Evolutionary conservation across 31 red algal species (phyloP).

Genomic region (Endocladia muricata): DNA sequence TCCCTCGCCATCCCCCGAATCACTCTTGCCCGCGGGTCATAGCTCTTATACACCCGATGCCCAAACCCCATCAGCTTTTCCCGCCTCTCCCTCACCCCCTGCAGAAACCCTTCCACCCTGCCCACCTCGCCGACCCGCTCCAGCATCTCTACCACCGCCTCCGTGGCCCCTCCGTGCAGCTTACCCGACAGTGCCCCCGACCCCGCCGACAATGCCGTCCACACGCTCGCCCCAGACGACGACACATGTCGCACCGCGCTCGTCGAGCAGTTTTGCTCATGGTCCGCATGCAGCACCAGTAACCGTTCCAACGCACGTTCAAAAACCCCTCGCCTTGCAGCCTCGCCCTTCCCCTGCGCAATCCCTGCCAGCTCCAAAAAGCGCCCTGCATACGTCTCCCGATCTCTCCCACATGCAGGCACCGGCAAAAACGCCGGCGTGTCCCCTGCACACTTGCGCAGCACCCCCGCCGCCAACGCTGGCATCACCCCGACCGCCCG

Average conservation of each 20-base stretch:
- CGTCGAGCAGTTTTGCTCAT: constrained; percentile 94
- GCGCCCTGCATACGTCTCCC: constrained; percentile 49
- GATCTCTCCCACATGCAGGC: neutral
- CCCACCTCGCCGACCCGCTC: constrained; percentile 60
- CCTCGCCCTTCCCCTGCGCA: constrained; percentile 7
- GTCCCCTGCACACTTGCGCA: neutral
- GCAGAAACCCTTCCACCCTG: constrained; percentile 49
- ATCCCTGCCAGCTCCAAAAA: constrained; percentile 65
- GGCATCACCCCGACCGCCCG: constrained; percentile 25
- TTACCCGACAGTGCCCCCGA: constrained; percentile 84
- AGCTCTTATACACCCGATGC: constrained; percentile 90
- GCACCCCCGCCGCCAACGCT: constrained; percentile 40
- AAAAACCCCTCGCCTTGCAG: constrained; percentile 8
- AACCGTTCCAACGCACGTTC: constrained; percentile 71
- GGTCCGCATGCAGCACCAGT: constrained; percentile 91
- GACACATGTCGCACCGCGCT: constrained; percentile 73
- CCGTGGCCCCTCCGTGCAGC: constrained; percentile 91
- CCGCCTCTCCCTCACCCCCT: constrained; percentile 59
- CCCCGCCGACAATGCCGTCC: constrained; percentile 61
- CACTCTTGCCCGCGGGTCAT: constrained; percentile 89
- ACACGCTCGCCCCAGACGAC: constrained; percentile 75
- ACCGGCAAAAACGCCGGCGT: constrained; percentile 49
- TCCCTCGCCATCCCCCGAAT: constrained; percentile 50
- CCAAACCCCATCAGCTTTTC: constrained; percentile 95
- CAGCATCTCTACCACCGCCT: constrained; percentile 81